These are phyloP conservation scores for Scleroderma bovista DNA, from an alignment of 768 basidiomycete species.

Conservation along the genomic window DNA sequence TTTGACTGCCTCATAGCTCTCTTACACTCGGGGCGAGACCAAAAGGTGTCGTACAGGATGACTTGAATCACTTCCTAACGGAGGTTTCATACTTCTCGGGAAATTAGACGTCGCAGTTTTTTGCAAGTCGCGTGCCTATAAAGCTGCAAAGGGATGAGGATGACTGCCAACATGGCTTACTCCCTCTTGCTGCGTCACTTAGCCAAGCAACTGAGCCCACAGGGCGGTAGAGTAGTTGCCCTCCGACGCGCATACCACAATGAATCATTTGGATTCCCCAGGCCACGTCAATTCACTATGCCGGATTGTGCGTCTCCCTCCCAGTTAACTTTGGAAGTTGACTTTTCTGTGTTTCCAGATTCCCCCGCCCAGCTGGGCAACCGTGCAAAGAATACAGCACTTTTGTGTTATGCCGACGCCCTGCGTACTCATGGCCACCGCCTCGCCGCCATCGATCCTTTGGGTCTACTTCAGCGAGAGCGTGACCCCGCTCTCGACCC, in stretches of 20 bases:
- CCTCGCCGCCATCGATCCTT: slow-evolving; percentile 80
- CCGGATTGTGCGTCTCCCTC: slow-evolving; percentile 58
- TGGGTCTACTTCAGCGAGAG: slow-evolving; percentile 83
- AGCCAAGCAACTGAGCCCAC: not conserved
- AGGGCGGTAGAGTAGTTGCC: slow-evolving; percentile 3
- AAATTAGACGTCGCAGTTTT: no score
- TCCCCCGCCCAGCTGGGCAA: slow-evolving; percentile 61
- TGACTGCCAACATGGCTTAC: not conserved
- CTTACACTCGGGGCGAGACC: no score
- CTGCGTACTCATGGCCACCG: slow-evolving; percentile 83
- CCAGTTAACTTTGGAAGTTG: not conserved
- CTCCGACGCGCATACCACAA: slow-evolving; percentile 55
- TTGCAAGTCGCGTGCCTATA: no score
- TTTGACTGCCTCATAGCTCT: no score
- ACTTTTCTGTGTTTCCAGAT: slow-evolving; percentile 37
- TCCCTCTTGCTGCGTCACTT: not conserved
- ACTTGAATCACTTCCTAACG: no score
- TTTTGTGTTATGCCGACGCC: slow-evolving; percentile 86
- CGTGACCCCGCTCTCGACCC: slow-evolving; percentile 74
- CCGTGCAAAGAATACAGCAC: slow-evolving; percentile 64
- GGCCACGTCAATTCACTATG: slow-evolving; percentile 53
- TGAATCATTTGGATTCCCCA: slow-evolving; percentile 74
- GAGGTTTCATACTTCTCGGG: no score
- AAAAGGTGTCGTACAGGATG: no score
- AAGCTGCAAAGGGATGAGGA: not conserved